These are phyloP conservation scores for Hygrophoropsis aurantiaca DNA, from an alignment of 768 basidiomycete genomes.

Conservation along the genomic window DNA sequence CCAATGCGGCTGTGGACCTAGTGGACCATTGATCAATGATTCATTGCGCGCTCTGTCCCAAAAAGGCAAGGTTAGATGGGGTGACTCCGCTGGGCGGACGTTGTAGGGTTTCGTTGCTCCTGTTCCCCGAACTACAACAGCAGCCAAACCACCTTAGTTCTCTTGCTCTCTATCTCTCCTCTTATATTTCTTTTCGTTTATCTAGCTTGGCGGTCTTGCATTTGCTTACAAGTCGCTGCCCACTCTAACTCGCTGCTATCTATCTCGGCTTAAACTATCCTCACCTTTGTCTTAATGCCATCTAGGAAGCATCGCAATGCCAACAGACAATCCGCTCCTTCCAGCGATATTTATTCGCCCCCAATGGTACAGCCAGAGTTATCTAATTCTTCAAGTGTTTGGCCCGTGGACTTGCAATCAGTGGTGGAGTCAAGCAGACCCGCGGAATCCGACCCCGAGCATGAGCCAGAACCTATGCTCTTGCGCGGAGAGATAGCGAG, in stretches of 20 bases:
- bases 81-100: too few species aligned
- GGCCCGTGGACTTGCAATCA: slow-evolving; percentile 11
- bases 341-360: slow-evolving; percentile 20
- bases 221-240: slow-evolving; percentile 31
- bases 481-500: slow-evolving; percentile 6
- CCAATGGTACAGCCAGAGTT: slow-evolving; percentile 27
- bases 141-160: slow-evolving; percentile 11
- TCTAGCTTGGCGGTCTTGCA: slow-evolving; percentile 23
- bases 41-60: too few species aligned
- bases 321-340: slow-evolving; percentile 15
- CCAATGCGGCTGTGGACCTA: too few species aligned
- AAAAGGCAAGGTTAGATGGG: too few species aligned
- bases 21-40: too few species aligned
- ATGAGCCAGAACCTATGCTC: slow-evolving; percentile 9
- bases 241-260: slow-evolving; percentile 12
- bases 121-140: slow-evolving; percentile 23
- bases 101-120: slow-evolving; percentile 15
- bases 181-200: neutral
- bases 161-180: neutral
- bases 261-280: slow-evolving; percentile 13
- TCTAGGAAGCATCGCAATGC: slow-evolving; percentile 25
- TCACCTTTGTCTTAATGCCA: slow-evolving; percentile 27
- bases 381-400: slow-evolving; percentile 26
- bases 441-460: slow-evolving; percentile 9
- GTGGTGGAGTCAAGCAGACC: slow-evolving; percentile 8